Base-by-base conservation (phyloP, 2,329 filamentous ascomycete genomes). In the Aspergillus sp. region DNA sequence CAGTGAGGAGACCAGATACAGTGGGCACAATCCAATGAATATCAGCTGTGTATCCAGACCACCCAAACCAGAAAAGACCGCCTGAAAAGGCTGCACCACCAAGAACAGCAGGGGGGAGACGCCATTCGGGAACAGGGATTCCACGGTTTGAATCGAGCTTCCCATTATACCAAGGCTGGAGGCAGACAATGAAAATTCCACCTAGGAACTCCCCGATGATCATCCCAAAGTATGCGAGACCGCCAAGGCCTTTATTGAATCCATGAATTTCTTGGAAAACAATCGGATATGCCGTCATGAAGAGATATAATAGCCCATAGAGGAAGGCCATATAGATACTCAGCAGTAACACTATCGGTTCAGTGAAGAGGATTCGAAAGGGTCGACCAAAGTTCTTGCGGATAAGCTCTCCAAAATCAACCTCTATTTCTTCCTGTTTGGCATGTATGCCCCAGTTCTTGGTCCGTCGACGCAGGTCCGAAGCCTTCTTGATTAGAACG, bases 151-250 rank as follows among this genome's bases (percentile, higher is more conserved):
- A 82, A 3, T 71, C 72, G 12, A 88, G 73, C 67, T 86, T 88
- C 54, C 77, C 76, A 56, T 79, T 77, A 65, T 91, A 91, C 62
- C 74, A 52, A 72, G 26, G 81, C 61, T 89, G 85, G 51, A 78
- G 78, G 9, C 80, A 59, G 40, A 86, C 70, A 49, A 91, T 82
- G 34, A 76, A 73, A 4, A 73, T 51, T 40, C 86, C 86, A 0
- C 85, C 85, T 39, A 88, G 65, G 6, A 91, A 49, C 61, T 88
- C 80, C 33, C 88, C 88, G 8, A 75, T 53, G 42, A 93, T 79
- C 79, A 95, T 86, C 42, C 89, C 90, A 55, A 95, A 86, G 66
- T 89, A 95, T 4, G 88, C 82, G 4, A 95, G 75, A 1, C 89
- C 89, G 3, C 82, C 78, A n/a, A 86, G 67, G 40, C 90, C 89